Conservation (phyloP, 2,329 filamentous ascomycete species). For the Colletotrichum simmondsii region DNA sequence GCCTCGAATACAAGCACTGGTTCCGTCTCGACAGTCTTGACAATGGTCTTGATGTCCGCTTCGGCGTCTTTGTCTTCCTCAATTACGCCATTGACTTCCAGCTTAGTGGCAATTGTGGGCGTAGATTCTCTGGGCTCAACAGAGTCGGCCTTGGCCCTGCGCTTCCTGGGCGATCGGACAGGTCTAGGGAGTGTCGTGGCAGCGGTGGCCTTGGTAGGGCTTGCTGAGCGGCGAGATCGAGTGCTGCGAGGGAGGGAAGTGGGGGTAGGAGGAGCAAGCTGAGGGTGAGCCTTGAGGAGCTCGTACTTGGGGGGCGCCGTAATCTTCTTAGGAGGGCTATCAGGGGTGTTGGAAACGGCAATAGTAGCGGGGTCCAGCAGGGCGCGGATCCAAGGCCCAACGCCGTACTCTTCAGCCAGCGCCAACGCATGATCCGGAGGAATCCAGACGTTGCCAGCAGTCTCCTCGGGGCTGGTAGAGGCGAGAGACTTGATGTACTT, state of each 20-base stretch:
- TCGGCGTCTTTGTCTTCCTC: conserved; percentile 42
- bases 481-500: conserved; percentile 85
- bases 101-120: conserved; percentile 36
- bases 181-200: conserved; percentile 39
- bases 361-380: conserved; percentile 91
- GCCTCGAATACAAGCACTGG: conserved; percentile 60
- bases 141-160: conserved; percentile 56
- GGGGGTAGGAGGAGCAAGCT: conserved; percentile 62
- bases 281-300: conserved; percentile 54
- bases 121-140: conserved; percentile 42
- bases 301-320: conserved; percentile 84
- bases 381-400: conserved; percentile 89
- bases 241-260: conserved; percentile 55
- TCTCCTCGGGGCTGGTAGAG: conserved; percentile 88
- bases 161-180: conserved; percentile 62
- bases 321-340: conserved; percentile 80
- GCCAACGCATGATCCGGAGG: conserved; percentile 82
- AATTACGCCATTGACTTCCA: conserved; percentile 42
- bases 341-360: conserved; percentile 62
- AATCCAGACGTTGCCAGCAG: conserved; percentile 97
- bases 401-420: conserved; percentile 88
- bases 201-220: conserved; percentile 58
- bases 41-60: conserved; percentile 45
- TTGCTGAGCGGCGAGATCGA: conserved; percentile 67
- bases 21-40: conserved; percentile 63